Evolutionary conservation across 257 asterid genomes (phyloP).

Genomic region (Cinchona pubescens): DNA sequence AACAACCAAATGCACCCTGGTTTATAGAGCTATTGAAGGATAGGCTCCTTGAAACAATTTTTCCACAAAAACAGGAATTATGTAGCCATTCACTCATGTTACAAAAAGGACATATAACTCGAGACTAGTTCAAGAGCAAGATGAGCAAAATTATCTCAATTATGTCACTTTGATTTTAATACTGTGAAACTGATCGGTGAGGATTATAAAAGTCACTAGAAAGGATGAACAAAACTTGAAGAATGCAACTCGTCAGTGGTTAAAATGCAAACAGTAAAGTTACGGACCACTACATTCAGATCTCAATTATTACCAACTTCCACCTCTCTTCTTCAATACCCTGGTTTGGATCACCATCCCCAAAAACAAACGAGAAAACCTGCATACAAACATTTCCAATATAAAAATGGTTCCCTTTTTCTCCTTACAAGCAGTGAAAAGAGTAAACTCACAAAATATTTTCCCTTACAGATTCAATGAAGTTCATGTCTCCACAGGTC

Average conservation of each 20-base stretch:
- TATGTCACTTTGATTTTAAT: background rate
- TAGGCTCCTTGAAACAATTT: no score
- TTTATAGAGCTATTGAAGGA: no score
- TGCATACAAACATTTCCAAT: constrained; percentile 33
- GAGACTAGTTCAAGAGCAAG: background rate
- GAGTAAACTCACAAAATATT: background rate
- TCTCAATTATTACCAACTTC: constrained; percentile 98
- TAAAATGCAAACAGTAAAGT: constrained; percentile 35
- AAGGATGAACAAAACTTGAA: constrained; percentile 10
- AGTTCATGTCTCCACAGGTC: constrained; percentile 66
- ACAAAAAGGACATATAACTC: background rate
- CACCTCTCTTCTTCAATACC: constrained; percentile 99
- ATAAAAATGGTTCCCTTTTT: background rate
- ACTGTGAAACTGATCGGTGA: background rate
- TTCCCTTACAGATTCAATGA: constrained; percentile 84
- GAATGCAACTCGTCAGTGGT: constrained; percentile 23
- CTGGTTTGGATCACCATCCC: constrained; percentile 99
- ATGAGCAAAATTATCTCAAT: background rate
- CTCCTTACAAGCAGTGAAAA: background rate
- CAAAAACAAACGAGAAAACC: constrained; percentile 96
- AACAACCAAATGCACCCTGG: no score
- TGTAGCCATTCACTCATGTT: no score
- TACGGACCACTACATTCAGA: constrained; percentile 88
- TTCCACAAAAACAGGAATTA: no score
- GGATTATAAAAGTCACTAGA: constrained; percentile 7